Base-by-base conservation (phyloP, 257 asterid species). In the Fraxinus quadrangulata region DNA sequence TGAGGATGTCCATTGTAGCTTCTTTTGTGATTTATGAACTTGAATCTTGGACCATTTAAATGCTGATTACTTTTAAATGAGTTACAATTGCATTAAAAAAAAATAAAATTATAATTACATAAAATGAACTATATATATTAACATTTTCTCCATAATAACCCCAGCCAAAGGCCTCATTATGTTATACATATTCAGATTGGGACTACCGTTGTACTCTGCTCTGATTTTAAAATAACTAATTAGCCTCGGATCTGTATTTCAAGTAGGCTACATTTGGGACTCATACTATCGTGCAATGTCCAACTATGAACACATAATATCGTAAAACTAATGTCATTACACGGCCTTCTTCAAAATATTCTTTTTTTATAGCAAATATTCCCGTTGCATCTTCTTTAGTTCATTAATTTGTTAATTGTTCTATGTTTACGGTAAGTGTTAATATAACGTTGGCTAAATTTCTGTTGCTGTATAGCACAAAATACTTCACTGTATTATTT, bases 11-110 rank as follows among this genome's bases (percentile, higher is more conserved):
- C 47, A 40, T 40, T 40, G 33, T 30, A 30, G 13, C 3, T 40
- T 40, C 16, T 40, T 40, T 40, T 30, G 49, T 2, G 16, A 40
- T 40, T 40, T 40, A 31, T 77, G 77, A 73, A 77, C 77, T 81
- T 47, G 59, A 6, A 8, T 8, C 12, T 17, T 39, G 30, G 76
- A 73, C 79, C 3, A 51, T 79, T 36, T 6, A 1, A 36, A 36
- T 36, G 8, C 39, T 36, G 39, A 36, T 36, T 36, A 36, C 39
- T 36, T 36, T 36, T 36, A 36, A 36, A 36, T 36, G 9, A 36
- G 6, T 36, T 36, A 36, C 39, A 36, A 36, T 36, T 36, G 6
- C 39, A 36, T 36, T 1, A 5, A 7, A 36, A 36, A 36, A 36
- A 36, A 36, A 5, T n/a, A n/a, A 3, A 33, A 33, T 6, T 36